Conservation (phyloP, 202 grass and related monocot species). For the Digitaria exilis region DNA sequence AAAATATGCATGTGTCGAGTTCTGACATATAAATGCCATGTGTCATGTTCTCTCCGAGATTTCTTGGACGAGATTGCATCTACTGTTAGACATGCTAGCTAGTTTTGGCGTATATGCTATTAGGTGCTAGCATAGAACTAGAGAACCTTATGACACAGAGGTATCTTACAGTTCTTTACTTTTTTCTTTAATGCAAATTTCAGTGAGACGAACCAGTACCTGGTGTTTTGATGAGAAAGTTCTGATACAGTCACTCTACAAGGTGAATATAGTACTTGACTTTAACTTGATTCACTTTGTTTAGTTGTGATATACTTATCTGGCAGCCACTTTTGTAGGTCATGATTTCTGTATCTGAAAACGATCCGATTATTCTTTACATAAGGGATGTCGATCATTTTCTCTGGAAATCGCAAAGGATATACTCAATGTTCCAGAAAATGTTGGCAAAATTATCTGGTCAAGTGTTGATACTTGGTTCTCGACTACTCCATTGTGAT, state of each 20-base stretch:
- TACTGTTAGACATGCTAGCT: not conserved
- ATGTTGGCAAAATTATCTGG: slow-evolving; percentile 80
- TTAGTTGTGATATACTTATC: slow-evolving; percentile 32
- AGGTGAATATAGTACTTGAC: slow-evolving; percentile 55
- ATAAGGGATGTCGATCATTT: slow-evolving; percentile 88
- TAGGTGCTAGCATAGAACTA: slow-evolving; percentile 22
- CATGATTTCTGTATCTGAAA: slow-evolving; percentile 65
- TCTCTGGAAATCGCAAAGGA: slow-evolving; percentile 65
- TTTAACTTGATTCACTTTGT: not conserved
- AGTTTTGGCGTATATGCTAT: not conserved
- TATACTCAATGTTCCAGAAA: slow-evolving; percentile 72
- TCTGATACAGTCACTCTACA: slow-evolving; percentile 90
- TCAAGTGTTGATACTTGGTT: slow-evolving; percentile 86
- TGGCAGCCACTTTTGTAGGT: slow-evolving; percentile 55
- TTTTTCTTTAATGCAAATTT: slow-evolving; percentile 34
- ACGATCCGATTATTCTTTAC: slow-evolving; percentile 72
- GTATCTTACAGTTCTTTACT: slow-evolving; percentile 2
- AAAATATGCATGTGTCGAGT: slow-evolving; percentile 32
- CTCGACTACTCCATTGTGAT: slow-evolving; percentile 61
- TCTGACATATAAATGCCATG: slow-evolving; percentile 11
- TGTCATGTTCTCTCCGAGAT: not conserved
- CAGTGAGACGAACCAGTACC: slow-evolving; percentile 56
- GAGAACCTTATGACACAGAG: not conserved
- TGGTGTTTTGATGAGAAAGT: slow-evolving; percentile 90
- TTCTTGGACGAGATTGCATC: not conserved